Base-by-base conservation (phyloP, 257 asterid species). In the Nicotiana tomentosiformis region DNA sequence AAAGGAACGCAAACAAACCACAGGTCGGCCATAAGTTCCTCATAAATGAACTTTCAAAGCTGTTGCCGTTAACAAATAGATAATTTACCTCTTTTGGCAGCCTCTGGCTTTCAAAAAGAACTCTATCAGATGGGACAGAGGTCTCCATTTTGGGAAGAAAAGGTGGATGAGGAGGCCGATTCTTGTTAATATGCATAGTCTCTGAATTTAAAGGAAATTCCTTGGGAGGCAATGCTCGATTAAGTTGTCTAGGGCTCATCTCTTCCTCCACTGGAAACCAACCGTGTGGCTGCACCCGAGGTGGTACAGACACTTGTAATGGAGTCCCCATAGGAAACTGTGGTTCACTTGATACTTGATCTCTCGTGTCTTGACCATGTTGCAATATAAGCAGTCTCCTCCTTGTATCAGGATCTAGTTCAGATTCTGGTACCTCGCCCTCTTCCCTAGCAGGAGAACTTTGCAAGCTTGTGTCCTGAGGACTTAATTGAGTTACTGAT, bases 351-450 rank as follows among this genome's bases (percentile, higher is more conserved):
- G 94, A 90, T 77, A 91, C 88, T 30, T 82, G 94, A 82, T 92
- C 99, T 87, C 99, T 93, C 79, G 89, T 85, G 88, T 96, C 99
- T 86, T 89, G 97, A 83, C 99, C 99, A 81, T 96, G 99, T 84
- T 96, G 99, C 91, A 93, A 91, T 86, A 96, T 96, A 74, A 96
- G 93, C 82, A 96, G 89, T 83, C 99, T 92, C 90, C 99, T 91
- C 90, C 99, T 96, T 53, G 98, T 96, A 85, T 96, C 99, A 20
- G 98, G 99, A 91, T 96, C 98, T 84, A 96, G 82, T 90, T 96
- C 99, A 86, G 98, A 96, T 87, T 96, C 99, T 16, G 98, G 97
- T 39, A 96, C 97, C 90, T 96, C 99, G 49, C 99, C 99, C 87
- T 96, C 99, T 93, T 96, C 99, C 86, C 93, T 90, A 83, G 98